A percentile compares a stretch with the other conserved stretches of the same genome.
Conservation (phyloP, 495 filamentous ascomycete species). For the Aspergillus mulundensis region DNA sequence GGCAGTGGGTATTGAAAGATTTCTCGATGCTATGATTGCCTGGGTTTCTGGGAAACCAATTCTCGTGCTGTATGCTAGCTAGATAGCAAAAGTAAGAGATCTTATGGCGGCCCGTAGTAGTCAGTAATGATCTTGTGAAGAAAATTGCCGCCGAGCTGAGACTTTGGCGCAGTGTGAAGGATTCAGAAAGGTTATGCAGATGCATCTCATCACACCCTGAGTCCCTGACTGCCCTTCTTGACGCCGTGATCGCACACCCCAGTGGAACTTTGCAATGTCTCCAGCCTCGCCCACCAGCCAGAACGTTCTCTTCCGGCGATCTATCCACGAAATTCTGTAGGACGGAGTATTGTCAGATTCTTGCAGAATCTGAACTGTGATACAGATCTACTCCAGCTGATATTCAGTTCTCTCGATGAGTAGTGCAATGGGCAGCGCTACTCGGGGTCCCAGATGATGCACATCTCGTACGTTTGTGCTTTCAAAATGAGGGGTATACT, state of each 20-base stretch:
- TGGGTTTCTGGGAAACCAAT: not conserved
- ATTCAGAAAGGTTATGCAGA: constrained; percentile 15
- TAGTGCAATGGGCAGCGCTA: not conserved
- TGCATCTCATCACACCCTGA: constrained; percentile 18
- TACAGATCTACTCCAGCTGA: not conserved
- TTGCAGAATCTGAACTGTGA: constrained; percentile 4
- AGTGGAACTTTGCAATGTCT: not conserved
- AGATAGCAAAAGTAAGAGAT: not conserved
- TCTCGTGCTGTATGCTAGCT: not conserved
- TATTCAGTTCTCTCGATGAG: not conserved
- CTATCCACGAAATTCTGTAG: not conserved
- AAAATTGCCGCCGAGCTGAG: constrained; percentile 9
- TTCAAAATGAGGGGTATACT: not conserved
- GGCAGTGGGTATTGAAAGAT: not conserved
- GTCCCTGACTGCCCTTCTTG: constrained; percentile 8
- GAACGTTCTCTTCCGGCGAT: not conserved
- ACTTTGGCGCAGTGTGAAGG: constrained; percentile 9
- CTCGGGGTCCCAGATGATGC: not conserved
- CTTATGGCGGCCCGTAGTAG: not conserved
- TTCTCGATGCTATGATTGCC: not conserved
- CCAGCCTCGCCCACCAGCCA: not conserved
- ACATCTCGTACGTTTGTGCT: not conserved
- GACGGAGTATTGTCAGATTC: constrained; percentile 1
- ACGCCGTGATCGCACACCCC: constrained; percentile 16
- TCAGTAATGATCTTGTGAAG: not conserved